These are phyloP conservation scores for Dendrobium catenatum DNA, from an alignment of 106 monocot species.

Conservation along the genomic window DNA sequence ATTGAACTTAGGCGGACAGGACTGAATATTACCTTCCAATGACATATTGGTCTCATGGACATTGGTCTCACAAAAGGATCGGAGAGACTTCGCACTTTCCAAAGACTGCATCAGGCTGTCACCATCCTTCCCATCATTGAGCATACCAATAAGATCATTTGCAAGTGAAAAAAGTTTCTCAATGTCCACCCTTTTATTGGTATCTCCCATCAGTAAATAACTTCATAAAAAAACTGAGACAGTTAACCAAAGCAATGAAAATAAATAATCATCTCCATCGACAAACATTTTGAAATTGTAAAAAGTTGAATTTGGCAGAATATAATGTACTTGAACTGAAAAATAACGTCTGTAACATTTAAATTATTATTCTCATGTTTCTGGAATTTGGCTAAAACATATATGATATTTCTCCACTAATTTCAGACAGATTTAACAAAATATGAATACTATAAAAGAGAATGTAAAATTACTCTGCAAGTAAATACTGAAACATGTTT, in stretches of 20 bases:
- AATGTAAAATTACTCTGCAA: too few species aligned
- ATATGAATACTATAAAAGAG: too few species aligned
- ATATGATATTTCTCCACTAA: too few species aligned
- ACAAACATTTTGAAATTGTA: not conserved
- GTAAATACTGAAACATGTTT: too few species aligned
- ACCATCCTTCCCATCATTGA: constrained; percentile 37
- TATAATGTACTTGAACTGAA: not conserved
- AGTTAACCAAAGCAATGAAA: not conserved
- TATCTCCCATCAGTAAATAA: constrained; percentile 20
- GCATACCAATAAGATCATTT: constrained; percentile 38
- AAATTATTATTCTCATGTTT: not conserved
- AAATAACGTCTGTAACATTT: not conserved
- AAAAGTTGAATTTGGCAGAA: not conserved
- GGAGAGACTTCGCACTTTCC: constrained; percentile 28
- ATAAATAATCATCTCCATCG: not conserved
- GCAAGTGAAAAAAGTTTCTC: constrained; percentile 37
- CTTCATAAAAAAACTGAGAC: not conserved
- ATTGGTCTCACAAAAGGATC: constrained; percentile 26
- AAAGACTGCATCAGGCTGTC: constrained; percentile 33
- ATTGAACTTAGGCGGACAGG: not conserved
- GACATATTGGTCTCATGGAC: constrained; percentile 15
- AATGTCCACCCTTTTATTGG: constrained; percentile 24
- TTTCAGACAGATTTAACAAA: too few species aligned
- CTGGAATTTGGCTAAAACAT: not conserved
- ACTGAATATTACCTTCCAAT: constrained; percentile 32